phyloP scores from a whole-genome alignment of 352 stramenopile species.

The Hyaloperonospora arabidopsidis region DNA sequence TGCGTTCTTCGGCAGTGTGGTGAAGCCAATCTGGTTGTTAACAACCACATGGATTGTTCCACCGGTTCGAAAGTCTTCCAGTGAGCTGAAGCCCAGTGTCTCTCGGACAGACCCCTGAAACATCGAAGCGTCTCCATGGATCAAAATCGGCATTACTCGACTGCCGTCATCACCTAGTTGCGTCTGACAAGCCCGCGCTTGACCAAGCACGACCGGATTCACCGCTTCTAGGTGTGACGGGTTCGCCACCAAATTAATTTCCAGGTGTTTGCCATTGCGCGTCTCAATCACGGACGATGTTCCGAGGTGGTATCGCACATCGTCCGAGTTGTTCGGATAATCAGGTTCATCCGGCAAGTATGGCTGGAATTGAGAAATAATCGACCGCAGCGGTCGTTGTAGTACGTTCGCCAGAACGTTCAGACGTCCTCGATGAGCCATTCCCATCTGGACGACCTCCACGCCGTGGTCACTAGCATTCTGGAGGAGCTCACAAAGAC shows the following conservation, averaged over 20 bases:
- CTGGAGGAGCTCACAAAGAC: conserved; percentile 93
- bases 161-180: conserved; percentile 68
- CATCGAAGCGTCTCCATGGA: conserved; percentile 96
- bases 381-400: conserved; percentile 92
- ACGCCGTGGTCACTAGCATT: conserved; percentile 91
- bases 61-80: conserved; percentile 93
- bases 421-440: conserved; percentile 96
- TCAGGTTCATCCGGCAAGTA: conserved; percentile 80
- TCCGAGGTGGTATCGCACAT: conserved; percentile 84
- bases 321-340: conserved; percentile 84
- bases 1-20: conserved; percentile 95
- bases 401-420: conserved; percentile 99
- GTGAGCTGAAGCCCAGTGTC: conserved; percentile 74
- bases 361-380: conserved; percentile 86
- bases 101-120: conserved; percentile 80
- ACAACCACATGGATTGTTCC: conserved; percentile 99
- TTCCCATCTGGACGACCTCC: conserved; percentile 97
- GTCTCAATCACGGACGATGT: conserved; percentile 67
- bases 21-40: conserved; percentile 99
- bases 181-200: conserved; percentile 91
- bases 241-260: conserved; percentile 93
- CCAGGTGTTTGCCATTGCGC: conserved; percentile 50
- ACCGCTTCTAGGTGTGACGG: conserved; percentile 99
- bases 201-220: conserved; percentile 94
- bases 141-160: conserved; percentile 93